Base-by-base conservation (phyloP, 805 yeast genomes). In the Nakazawaea ishiwadae region DNA sequence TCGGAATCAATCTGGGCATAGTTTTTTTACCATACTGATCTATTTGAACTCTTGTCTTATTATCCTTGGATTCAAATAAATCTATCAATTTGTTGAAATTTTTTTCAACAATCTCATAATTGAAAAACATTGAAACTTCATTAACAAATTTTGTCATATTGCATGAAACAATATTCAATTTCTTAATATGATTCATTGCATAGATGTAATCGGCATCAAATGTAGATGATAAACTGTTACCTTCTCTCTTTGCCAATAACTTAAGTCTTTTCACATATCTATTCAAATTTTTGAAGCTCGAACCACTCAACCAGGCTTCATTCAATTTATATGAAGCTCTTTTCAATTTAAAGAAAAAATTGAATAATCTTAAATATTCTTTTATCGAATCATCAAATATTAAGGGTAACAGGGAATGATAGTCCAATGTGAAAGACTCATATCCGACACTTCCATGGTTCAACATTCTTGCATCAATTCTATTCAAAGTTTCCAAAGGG, bases 361-460 rank as follows among this genome's bases (percentile, higher is more conserved):
- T 87, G 67, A 91, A 93, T 48, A 90, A 75, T 50, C 84, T 74
- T 39, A 88, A 65, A 56, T 91, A 91, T 40, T 77, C 85, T 42
- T 68, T 68, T 3, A 84, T 69, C 20, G 73, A 65, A 7, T 77
- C 68, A 16, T 37, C 31, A 19, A 37, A 33, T 18, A 37, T 24
- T 32, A 84, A 56, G 1, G 84, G 84, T 11, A 66, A 50, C 15
- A 55, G 59, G 4, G 75, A 56, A 40, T 73, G 66, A 58, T 85
- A 93, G 54, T 89, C 97, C 28, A 90, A 63, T 0, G 96, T 87
- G 57, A 91, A 90, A 2, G 85, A 88, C 55, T 90, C 95, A 96
- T 96, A 90, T 1, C 96, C 96, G 38, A 77, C 62, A 5, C 21
- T 76, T 0, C 87, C 83, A 50, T 81, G 86, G 44, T 84, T 88